Conservation (phyloP, 768 basidiomycete genomes). For the Hortiboletus flavorubellus region DNA sequence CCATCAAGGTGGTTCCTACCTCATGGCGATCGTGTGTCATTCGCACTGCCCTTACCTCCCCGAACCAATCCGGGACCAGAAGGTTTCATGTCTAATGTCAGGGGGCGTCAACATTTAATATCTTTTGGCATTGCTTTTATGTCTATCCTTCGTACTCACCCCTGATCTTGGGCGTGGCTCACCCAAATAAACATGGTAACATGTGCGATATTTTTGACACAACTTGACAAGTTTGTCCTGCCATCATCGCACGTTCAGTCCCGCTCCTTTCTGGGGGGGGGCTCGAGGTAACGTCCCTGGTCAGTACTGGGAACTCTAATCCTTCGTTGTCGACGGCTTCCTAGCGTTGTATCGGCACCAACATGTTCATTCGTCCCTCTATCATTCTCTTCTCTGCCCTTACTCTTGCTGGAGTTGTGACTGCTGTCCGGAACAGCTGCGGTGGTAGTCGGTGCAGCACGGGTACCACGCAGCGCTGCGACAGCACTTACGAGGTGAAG, state of each 20-base stretch:
- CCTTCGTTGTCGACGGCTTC: background rate
- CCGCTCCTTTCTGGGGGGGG: background rate
- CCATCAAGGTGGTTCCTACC: background rate
- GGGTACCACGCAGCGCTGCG: slow-evolving; percentile 29
- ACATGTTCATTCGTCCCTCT: slow-evolving; percentile 7
- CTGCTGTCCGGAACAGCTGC: background rate
- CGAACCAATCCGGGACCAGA: no score
- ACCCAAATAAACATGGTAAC: background rate
- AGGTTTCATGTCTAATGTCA: no score
- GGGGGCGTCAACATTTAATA: no score
- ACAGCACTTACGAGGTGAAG: background rate
- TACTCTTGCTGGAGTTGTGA: slow-evolving; percentile 3
- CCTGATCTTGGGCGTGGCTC: background rate
- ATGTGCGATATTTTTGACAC: background rate
- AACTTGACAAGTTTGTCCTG: background rate
- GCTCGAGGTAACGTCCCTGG: background rate
- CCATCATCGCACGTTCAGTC: background rate
- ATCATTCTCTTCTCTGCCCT: background rate
- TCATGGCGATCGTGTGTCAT: background rate
- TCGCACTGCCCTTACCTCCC: no score
- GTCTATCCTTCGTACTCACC: no score
- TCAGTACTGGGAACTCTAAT: background rate
- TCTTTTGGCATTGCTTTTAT: no score
- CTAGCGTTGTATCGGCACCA: background rate
- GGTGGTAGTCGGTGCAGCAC: slow-evolving; percentile 35